Evolutionary conservation across 2,329 filamentous ascomycete genomes (phyloP).

Genomic region (Sphaceloma murrayae): DNA sequence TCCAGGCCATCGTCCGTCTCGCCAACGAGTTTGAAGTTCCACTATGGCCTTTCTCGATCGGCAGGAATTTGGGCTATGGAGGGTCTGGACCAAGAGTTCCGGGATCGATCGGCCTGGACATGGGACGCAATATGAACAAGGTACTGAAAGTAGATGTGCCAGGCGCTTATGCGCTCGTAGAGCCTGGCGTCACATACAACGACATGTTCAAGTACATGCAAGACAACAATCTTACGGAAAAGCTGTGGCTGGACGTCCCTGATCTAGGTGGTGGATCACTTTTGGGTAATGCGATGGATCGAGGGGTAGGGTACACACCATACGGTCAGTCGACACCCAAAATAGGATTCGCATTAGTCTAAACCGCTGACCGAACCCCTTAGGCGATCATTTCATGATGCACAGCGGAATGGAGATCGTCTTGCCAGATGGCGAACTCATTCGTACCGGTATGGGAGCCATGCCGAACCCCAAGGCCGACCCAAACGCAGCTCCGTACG

Average conservation of each 20-base stretch:
- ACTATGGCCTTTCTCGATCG: constrained; percentile 42
- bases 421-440: constrained; percentile 37
- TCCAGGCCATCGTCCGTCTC: constrained; percentile 39
- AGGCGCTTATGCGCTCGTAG: constrained; percentile 43
- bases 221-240: constrained; percentile 29
- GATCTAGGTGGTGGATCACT: constrained; percentile 30
- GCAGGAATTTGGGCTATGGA: constrained; percentile 46
- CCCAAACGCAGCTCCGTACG: constrained; percentile 19
- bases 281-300: constrained; percentile 30
- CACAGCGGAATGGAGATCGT: constrained; percentile 40
- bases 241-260: constrained; percentile 36
- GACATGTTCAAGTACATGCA: constrained; percentile 43
- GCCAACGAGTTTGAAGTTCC: constrained; percentile 40
- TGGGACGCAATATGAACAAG: constrained; percentile 46
- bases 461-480: constrained; percentile 23
- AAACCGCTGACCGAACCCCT: neutral
- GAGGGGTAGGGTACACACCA: constrained; percentile 30
- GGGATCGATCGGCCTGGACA: constrained; percentile 43
- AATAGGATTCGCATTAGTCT: no score
- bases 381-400: constrained; percentile 31
- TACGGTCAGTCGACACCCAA: no score
- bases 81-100: constrained; percentile 46
- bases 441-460: constrained; percentile 42
- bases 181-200: constrained; percentile 48
- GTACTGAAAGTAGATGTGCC: constrained; percentile 44